Percentiles rank a stretch among this genome's conserved stretches.
Conservation (phyloP, 2,329 filamentous ascomycete species). For the Microdochium paspali region DNA sequence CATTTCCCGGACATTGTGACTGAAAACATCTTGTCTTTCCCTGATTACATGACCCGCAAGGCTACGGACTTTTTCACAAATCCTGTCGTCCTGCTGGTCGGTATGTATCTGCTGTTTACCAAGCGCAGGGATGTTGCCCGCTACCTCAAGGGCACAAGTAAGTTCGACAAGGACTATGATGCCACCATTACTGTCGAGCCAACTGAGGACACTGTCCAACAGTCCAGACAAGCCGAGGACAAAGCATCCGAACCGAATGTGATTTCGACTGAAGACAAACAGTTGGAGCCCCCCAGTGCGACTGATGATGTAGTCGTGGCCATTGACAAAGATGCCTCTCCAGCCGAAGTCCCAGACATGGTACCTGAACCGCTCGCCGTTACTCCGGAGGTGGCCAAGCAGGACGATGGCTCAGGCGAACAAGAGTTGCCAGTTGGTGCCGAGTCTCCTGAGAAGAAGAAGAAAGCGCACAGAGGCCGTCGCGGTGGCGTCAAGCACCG, state of each 20-base stretch:
- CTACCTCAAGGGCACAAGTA: neutral
- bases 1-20: conserved; percentile 32
- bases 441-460: conserved; percentile 39
- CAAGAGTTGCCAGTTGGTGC: conserved; percentile 14
- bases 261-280: neutral
- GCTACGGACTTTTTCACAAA: conserved; percentile 47
- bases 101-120: conserved; percentile 12
- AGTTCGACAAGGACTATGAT: neutral
- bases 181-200: neutral
- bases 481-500: conserved; percentile 62
- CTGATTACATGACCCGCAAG: conserved; percentile 37
- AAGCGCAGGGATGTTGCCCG: neutral
- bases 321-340: conserved; percentile 7
- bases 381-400: neutral
- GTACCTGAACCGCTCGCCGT: conserved; percentile 3
- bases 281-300: neutral
- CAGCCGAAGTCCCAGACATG: conserved; percentile 9
- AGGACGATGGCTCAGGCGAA: conserved; percentile 7
- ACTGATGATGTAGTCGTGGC: neutral
- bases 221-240: neutral
- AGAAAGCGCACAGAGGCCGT: conserved; percentile 61
- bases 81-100: conserved; percentile 37
- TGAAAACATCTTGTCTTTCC: conserved; percentile 39
- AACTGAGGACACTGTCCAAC: neutral
- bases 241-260: neutral